Conservation (phyloP, 129 eudicot species). For the Chrysanthemum seticuspe region DNA sequence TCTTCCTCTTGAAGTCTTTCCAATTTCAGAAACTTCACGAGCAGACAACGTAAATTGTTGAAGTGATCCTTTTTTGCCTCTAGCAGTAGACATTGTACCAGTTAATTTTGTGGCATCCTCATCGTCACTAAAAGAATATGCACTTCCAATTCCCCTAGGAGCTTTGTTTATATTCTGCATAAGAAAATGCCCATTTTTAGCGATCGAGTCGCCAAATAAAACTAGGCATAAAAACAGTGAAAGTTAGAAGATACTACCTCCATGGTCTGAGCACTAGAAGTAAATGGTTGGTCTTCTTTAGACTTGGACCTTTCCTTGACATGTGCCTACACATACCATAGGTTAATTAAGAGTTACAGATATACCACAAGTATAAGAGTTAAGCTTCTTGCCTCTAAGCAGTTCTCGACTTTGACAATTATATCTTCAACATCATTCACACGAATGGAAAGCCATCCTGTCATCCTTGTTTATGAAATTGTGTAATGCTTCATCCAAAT, state of each 20-base stretch:
- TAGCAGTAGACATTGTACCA: conserved; percentile 45
- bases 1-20: too few relatives aligned
- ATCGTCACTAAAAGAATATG: conserved; percentile 86
- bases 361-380: too few relatives aligned
- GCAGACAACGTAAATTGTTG: conserved; percentile 43
- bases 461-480: too few relatives aligned
- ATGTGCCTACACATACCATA: too few relatives aligned
- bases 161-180: conserved; percentile 47
- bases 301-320: conserved; percentile 45
- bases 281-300: conserved; percentile 47
- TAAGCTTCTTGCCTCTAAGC: too few relatives aligned
- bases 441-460: too few relatives aligned
- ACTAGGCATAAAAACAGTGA: background rate
- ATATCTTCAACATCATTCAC: too few relatives aligned
- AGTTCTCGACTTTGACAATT: too few relatives aligned
- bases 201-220: background rate
- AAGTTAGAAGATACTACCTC: conserved; percentile 46
- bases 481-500: too few relatives aligned
- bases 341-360: too few relatives aligned
- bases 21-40: too few relatives aligned
- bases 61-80: conserved; percentile 56
- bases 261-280: conserved; percentile 49
- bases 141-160: conserved; percentile 48
- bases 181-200: background rate
- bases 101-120: conserved; percentile 54